Percentiles rank a stretch among this genome's conserved stretches.
Conservation (phyloP, 1,284 basidiomycete genomes). For the Cryptococcus floricola region DNA sequence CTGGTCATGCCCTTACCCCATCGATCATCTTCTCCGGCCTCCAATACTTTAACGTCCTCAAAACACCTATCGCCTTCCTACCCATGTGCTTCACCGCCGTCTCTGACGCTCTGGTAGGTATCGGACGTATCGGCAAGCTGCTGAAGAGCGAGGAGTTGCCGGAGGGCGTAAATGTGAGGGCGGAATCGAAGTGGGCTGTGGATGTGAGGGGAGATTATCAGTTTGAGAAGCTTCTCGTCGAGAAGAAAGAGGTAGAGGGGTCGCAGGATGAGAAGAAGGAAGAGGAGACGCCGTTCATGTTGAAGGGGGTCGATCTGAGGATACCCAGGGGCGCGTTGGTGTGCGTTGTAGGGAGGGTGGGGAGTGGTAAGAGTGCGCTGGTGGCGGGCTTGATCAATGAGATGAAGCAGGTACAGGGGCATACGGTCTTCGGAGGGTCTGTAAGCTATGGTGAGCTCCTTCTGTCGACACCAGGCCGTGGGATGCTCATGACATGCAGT, state of each 20-base stretch:
- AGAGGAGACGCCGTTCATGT: constrained; percentile 2
- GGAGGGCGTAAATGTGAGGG: constrained; percentile 56
- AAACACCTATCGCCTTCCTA: constrained; percentile 32
- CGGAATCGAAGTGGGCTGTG: constrained; percentile 53
- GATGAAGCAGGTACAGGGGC: constrained; percentile 64
- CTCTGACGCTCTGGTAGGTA: constrained; percentile 54
- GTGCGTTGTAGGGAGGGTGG: constrained; percentile 39
- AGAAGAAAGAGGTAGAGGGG: neutral
- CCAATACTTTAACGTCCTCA: constrained; percentile 66
- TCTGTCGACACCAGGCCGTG: neutral
- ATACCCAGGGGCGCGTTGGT: constrained; percentile 27
- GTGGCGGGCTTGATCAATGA: constrained; percentile 68
- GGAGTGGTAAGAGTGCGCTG: constrained; percentile 54
- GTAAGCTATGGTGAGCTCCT: constrained; percentile 58
- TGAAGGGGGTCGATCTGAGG: constrained; percentile 4
- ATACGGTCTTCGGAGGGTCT: constrained; percentile 59
- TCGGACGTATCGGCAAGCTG: constrained; percentile 17
- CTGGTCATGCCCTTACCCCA: constrained; percentile 62
- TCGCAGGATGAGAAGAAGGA: neutral
- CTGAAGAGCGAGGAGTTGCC: constrained; percentile 58
- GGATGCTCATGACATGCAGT: constrained; percentile 45
- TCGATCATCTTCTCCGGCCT: constrained; percentile 69
- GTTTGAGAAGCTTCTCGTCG: constrained; percentile 58
- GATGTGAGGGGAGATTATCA: constrained; percentile 63
- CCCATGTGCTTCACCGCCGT: constrained; percentile 48